Base-by-base conservation (phyloP, 2,329 filamentous ascomycete genomes). In the Fusarium sp. region DNA sequence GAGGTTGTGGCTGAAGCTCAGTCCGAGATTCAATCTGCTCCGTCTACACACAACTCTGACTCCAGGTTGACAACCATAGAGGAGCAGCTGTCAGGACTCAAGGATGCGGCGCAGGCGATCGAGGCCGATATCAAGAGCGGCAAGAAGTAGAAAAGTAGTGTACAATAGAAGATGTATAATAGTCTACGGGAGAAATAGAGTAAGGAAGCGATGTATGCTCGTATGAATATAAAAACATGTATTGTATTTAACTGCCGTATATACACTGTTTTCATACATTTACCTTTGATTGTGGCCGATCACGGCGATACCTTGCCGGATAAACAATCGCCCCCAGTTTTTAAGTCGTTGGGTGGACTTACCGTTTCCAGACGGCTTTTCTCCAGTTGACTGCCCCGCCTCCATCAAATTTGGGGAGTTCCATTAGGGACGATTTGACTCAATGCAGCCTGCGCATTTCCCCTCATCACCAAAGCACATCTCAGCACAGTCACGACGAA, bases 401-500 rank as follows among this genome's bases (percentile, higher is more conserved):
- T 49, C 47, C 37, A 28, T 49, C 24, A 24, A 53, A 28, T 43
- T 56, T 56, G 35, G 55, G 45, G 64, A 49, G 20, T 28, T 28
- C 28, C 19, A 13, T 32, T 44, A 55, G 56, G 37, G 47, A 63
- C 9, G 41, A 61, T 50, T 39, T 44, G 43, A 56, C 46, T 48
- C 41, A 45, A 70, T 51, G 41, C 69, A 65, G 68, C 68, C 74
- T 76, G 72, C 72, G 74, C 74, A 77, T 72, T 75, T 77, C 74
- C 75, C 74, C 75, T 77, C 75, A 74, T 75, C 73, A 75, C 73
- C 71, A 62, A 72, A 71, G 79, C 78, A 82, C 76, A 80, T 81
- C 79, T 83, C 80, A 82, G 80, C 78, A 82, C 80, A 80, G 77
- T 73, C 60, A 63, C 59, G 59, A 66, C 60, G 35, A 44, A 68